phyloP scores from a whole-genome alignment of 495 filamentous ascomycete species.

The Thozetella sp. region DNA sequence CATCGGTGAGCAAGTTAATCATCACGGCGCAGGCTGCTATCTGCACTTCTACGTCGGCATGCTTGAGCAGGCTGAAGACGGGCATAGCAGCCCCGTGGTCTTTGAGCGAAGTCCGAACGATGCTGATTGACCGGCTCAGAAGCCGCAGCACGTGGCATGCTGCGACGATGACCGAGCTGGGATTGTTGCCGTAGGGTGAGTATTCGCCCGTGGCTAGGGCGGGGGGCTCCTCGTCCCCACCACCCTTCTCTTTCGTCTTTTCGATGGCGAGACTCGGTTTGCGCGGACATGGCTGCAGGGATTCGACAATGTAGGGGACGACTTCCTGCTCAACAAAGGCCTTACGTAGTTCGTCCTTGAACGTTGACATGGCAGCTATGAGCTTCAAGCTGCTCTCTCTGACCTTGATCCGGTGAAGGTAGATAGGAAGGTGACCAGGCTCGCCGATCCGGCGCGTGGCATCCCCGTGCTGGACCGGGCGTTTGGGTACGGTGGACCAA shows the following conservation, averaged over 20 bases:
- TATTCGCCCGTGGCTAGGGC: conserved; percentile 3
- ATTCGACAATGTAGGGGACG: conserved; percentile 80
- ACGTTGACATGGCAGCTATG: conserved; percentile 74
- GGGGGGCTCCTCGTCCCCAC: conserved; percentile 10
- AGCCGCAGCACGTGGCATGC: conserved; percentile 80
- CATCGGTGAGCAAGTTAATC: conserved; percentile 81
- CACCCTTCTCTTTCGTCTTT: conserved; percentile 8
- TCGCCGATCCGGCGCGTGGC: conserved; percentile 53
- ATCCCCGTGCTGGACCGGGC: conserved; percentile 10
- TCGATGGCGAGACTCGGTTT: conserved; percentile 30
- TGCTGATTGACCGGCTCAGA: conserved; percentile 80
- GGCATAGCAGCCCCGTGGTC: conserved; percentile 82
- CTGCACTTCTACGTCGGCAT: conserved; percentile 78
- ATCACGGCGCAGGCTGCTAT: conserved; percentile 81
- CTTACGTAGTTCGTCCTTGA: conserved; percentile 86
- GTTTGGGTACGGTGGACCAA: conserved; percentile 40
- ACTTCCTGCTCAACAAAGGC: conserved; percentile 78
- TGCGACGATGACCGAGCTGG: conserved; percentile 71
- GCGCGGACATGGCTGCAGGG: conserved; percentile 63
- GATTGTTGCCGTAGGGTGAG: conserved; percentile 42
- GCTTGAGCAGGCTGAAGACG: conserved; percentile 73
- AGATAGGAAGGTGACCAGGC: conserved; percentile 60
- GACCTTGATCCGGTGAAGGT: conserved; percentile 74
- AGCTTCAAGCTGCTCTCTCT: conserved; percentile 79
- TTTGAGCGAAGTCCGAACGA: conserved; percentile 81